phyloP scores from a whole-genome alignment of 2,329 filamentous ascomycete species.

The Colletotrichum australisinense region DNA sequence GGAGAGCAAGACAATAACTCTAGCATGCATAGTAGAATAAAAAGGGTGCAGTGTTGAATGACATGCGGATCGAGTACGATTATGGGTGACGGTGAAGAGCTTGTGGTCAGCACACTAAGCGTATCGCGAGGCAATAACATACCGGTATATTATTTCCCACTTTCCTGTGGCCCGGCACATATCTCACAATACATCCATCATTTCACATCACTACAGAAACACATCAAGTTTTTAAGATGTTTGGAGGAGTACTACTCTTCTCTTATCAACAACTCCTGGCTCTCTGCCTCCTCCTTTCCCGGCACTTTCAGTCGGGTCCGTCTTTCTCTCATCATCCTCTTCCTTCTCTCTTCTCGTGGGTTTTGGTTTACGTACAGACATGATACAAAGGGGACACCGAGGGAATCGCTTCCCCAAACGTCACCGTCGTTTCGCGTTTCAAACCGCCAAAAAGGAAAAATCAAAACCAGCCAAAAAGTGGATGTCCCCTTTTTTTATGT shows the following conservation, averaged over 20 bases:
- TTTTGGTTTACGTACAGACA: slow-evolving; percentile 34
- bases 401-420: slow-evolving; percentile 29
- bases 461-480: slow-evolving; percentile 19
- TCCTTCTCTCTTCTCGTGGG: slow-evolving; percentile 21
- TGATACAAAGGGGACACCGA: slow-evolving; percentile 33
- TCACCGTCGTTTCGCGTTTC: slow-evolving; percentile 24
- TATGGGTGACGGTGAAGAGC: too few species aligned
- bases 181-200: background rate
- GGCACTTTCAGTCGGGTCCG: background rate
- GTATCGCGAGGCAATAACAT: too few species aligned
- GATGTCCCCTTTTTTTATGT: slow-evolving; percentile 4
- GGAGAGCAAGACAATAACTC: background rate
- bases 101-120: too few species aligned
- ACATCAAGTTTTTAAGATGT: background rate
- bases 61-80: background rate
- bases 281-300: background rate
- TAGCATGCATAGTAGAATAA: background rate
- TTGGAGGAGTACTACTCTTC: background rate
- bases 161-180: too few species aligned
- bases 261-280: background rate
- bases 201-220: background rate
- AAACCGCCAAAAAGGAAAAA: background rate
- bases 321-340: background rate
- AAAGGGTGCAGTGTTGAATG: background rate
- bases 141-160: too few species aligned